Conservation (phyloP, 106 monocot species). For the Allium sativum region DNA sequence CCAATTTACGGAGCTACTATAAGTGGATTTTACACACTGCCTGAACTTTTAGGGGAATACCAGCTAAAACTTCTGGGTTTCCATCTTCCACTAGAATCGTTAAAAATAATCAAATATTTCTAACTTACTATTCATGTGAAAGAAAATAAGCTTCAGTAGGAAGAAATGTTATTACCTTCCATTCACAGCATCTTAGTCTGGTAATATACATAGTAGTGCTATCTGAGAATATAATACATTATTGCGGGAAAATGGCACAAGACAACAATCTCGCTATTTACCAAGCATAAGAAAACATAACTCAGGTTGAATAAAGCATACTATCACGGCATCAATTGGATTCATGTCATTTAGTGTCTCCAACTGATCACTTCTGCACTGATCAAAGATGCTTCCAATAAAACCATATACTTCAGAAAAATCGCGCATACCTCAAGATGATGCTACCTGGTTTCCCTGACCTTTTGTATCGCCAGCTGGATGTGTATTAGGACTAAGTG, state of each 20-base stretch:
- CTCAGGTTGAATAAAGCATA: constrained; percentile 21
- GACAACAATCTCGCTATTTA: background rate
- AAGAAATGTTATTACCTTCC: too few species aligned
- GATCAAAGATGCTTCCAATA: constrained; percentile 89
- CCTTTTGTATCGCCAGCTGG: constrained; percentile 45
- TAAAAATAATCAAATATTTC: too few species aligned
- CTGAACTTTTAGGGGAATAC: too few species aligned
- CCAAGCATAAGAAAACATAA: background rate
- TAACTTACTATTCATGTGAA: too few species aligned
- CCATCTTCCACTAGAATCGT: too few species aligned
- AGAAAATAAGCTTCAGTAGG: too few species aligned
- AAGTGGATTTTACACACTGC: too few species aligned
- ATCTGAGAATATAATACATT: background rate
- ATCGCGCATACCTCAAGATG: constrained; percentile 88
- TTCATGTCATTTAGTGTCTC: constrained; percentile 90
- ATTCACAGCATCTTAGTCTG: too few species aligned
- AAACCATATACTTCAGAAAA: too few species aligned
- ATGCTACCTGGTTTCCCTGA: constrained; percentile 49
- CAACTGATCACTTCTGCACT: constrained; percentile 60
- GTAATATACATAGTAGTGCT: too few species aligned
- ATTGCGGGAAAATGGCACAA: background rate
- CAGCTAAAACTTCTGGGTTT: too few species aligned
- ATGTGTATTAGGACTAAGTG: constrained; percentile 21
- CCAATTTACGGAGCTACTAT: too few species aligned
- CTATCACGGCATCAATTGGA: constrained; percentile 91